Evolutionary conservation across 768 basidiomycete species (phyloP).

Genomic region (Ramaria sp.): DNA sequence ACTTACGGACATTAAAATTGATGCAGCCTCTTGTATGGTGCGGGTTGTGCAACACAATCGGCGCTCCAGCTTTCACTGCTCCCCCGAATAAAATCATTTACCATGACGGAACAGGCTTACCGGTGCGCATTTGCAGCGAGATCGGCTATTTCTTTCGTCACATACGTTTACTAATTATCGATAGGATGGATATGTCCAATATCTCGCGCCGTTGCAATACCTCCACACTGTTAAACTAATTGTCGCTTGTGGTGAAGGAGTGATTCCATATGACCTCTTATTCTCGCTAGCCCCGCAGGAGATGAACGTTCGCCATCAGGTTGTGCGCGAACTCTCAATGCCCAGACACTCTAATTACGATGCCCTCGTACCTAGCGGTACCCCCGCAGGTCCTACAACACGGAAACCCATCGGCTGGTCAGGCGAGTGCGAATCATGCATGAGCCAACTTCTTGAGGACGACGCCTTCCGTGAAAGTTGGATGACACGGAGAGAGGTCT

Average conservation of each 20-base stretch:
- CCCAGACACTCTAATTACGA: neutral
- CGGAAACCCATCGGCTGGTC: neutral
- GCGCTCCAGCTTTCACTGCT: neutral
- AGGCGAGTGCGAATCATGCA: slow-evolving; percentile 1
- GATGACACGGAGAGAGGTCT: neutral
- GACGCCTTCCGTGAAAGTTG: neutral
- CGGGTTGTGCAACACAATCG: slow-evolving; percentile 3
- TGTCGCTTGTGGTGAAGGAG: neutral
- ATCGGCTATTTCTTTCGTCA: too few relatives aligned
- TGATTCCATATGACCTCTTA: neutral
- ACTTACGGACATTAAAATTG: neutral
- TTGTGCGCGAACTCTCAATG: neutral
- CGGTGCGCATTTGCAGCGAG: neutral
- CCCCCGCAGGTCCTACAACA: neutral
- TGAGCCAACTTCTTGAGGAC: neutral
- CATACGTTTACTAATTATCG: neutral
- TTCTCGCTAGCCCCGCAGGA: neutral
- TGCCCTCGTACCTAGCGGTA: neutral
- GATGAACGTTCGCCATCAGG: neutral
- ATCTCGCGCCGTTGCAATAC: neutral
- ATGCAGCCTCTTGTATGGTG: slow-evolving; percentile 4
- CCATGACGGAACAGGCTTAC: neutral
- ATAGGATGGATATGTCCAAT: neutral
- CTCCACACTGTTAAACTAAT: neutral
- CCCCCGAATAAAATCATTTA: neutral